Evolutionary conservation across 495 filamentous ascomycete species (phyloP).

Genomic region (Aspergillus baeticus): DNA sequence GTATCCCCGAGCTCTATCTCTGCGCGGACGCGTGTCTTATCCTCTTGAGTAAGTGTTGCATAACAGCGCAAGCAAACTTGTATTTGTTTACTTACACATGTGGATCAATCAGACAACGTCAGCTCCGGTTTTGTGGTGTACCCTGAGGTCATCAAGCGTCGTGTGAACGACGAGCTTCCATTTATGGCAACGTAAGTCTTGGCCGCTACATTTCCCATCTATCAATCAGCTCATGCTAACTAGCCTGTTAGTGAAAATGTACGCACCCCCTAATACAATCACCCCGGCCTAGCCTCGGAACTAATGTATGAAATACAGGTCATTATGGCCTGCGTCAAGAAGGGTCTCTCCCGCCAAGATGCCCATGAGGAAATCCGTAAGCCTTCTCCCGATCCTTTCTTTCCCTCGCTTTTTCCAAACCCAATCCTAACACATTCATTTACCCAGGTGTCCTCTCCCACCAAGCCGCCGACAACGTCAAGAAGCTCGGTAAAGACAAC

Average conservation of each 20-base stretch:
- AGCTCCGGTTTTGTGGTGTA: conserved; percentile 82
- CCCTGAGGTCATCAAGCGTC: conserved; percentile 68
- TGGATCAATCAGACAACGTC: conserved; percentile 62
- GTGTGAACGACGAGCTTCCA: conserved; percentile 75
- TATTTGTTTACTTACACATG: background rate
- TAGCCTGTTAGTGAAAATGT: conserved; percentile 39
- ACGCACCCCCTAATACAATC: conserved; percentile 5
- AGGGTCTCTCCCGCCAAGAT: conserved; percentile 79
- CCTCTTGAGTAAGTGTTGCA: conserved; percentile 50
- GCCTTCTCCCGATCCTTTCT: background rate
- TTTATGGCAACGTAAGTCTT: conserved; percentile 76
- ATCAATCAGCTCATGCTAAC: conserved; percentile 18
- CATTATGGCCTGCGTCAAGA: conserved; percentile 80
- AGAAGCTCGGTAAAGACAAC: conserved; percentile 75
- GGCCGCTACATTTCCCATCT: background rate
- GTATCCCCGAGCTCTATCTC: conserved; percentile 80
- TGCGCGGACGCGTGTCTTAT: conserved; percentile 79
- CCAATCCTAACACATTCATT: conserved; percentile 5
- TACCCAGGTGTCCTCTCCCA: conserved; percentile 72
- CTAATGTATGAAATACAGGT: conserved; percentile 47
- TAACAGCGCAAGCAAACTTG: background rate
- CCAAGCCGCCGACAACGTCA: conserved; percentile 77
- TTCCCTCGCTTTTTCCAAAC: background rate
- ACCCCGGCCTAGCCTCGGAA: background rate
- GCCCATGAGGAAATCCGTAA: conserved; percentile 82